These are phyloP conservation scores for Penicillium robsamsonii DNA, from an alignment of 495 filamentous ascomycete species.

Conservation along the genomic window DNA sequence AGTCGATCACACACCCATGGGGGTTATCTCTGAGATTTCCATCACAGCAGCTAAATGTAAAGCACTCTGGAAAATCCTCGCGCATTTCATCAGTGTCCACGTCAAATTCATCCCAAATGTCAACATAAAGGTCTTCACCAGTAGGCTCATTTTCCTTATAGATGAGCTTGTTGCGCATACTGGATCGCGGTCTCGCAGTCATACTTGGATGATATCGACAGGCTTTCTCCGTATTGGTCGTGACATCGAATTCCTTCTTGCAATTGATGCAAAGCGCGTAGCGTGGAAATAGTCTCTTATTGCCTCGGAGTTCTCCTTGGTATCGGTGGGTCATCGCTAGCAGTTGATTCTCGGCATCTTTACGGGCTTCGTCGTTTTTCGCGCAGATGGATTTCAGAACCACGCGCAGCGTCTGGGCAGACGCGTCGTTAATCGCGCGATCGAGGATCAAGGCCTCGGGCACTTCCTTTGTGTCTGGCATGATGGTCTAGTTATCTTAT, in stretches of 20 bases:
- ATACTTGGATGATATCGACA: constrained; percentile 1
- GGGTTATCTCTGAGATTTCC: constrained; percentile 1
- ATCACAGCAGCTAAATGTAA: neutral
- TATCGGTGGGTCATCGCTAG: neutral
- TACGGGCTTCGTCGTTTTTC: neutral
- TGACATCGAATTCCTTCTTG: constrained; percentile 6
- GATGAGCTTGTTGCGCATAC: neutral
- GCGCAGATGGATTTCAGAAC: neutral
- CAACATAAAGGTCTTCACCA: neutral
- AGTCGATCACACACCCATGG: neutral
- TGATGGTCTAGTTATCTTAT: neutral
- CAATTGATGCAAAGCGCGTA: neutral
- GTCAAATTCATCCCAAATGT: neutral
- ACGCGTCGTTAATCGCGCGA: neutral
- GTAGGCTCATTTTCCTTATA: neutral
- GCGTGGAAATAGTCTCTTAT: neutral
- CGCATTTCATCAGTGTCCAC: neutral
- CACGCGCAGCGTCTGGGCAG: neutral
- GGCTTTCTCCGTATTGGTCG: neutral
- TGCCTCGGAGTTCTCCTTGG: neutral
- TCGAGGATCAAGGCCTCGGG: neutral
- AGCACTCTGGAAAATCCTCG: neutral
- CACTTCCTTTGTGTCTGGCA: neutral
- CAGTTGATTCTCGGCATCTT: neutral
- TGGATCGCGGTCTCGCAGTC: neutral